Evolutionary conservation across 2,329 filamentous ascomycete species (phyloP).

Genomic region (Monilinia vaccinii-corymbosi): DNA sequence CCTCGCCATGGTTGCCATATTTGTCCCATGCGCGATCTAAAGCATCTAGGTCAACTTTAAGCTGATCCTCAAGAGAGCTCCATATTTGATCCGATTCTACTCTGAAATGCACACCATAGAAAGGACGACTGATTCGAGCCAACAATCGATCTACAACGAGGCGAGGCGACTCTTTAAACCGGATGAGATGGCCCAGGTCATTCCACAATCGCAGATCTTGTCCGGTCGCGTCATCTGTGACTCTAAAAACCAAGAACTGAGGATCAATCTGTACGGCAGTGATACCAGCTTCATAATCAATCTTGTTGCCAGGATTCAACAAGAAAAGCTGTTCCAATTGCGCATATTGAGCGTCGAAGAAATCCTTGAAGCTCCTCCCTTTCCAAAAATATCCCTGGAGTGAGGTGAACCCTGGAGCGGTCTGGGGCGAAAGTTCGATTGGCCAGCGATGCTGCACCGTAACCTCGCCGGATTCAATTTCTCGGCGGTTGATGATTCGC

Average conservation of each 20-base stretch:
- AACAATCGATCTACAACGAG: constrained; percentile 22
- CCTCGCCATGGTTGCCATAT: constrained; percentile 15
- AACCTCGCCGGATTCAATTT: constrained; percentile 16
- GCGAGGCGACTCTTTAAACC: constrained; percentile 27
- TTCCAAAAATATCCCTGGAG: constrained; percentile 5
- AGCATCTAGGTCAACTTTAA: constrained; percentile 29
- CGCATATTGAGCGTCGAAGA: constrained; percentile 21
- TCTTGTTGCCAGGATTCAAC: constrained; percentile 8
- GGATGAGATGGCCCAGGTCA: constrained; percentile 28
- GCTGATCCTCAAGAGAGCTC: constrained; percentile 30
- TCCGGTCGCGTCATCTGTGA: constrained; percentile 32
- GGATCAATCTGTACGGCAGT: constrained; percentile 27
- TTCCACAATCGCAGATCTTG: constrained; percentile 31
- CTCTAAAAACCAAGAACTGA: constrained; percentile 30
- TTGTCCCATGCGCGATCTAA: constrained; percentile 30
- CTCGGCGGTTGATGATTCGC: constrained; percentile 26
- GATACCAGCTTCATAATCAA: constrained; percentile 22
- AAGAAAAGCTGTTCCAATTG: constrained; percentile 11
- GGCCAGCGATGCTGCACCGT: constrained; percentile 21
- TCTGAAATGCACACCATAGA: constrained; percentile 32
- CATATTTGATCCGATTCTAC: constrained; percentile 33
- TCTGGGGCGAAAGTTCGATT: constrained; percentile 16
- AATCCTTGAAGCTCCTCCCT: constrained; percentile 18
- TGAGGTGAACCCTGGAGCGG: constrained; percentile 24
- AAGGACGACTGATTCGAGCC: constrained; percentile 23